Conservation (phyloP, 2,329 filamentous ascomycete genomes). For the Aspergillus oerlinghausenensis region DNA sequence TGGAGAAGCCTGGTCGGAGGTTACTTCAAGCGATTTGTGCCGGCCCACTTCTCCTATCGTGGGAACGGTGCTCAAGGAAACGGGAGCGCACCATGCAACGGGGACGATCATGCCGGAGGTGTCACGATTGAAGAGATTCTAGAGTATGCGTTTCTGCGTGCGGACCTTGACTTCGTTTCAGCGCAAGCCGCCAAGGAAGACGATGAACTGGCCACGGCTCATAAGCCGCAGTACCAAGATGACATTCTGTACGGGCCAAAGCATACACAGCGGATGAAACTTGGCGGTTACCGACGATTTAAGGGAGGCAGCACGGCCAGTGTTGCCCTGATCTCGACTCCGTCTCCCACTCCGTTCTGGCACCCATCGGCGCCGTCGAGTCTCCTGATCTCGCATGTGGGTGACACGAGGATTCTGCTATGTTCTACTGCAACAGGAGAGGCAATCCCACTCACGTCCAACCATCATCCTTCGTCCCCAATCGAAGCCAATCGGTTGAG, state of each 20-base stretch:
- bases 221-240: constrained; percentile 76
- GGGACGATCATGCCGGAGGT: constrained; percentile 18
- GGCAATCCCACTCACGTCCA: constrained; percentile 75
- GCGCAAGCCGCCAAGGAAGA: constrained; percentile 80
- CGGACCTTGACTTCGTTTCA: constrained; percentile 89
- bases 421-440: constrained; percentile 80
- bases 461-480: constrained; percentile 88
- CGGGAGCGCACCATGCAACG: constrained; percentile 29
- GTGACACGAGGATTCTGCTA: constrained; percentile 85
- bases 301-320: constrained; percentile 92
- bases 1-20: constrained; percentile 87
- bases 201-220: constrained; percentile 64
- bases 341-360: constrained; percentile 90
- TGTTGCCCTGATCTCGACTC: constrained; percentile 84
- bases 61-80: constrained; percentile 18
- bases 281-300: constrained; percentile 74
- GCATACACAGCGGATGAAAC: constrained; percentile 43
- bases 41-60: constrained; percentile 64
- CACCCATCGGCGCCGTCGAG: constrained; percentile 82
- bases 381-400: constrained; percentile 82
- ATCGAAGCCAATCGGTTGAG: constrained; percentile 77
- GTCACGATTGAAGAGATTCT: constrained; percentile 56
- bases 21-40: constrained; percentile 88
- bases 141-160: constrained; percentile 87
- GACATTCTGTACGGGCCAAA: constrained; percentile 70